These are phyloP conservation scores for Stachybotrys echinatus DNA, from an alignment of 2,329 filamentous ascomycete species.

Conservation along the genomic window DNA sequence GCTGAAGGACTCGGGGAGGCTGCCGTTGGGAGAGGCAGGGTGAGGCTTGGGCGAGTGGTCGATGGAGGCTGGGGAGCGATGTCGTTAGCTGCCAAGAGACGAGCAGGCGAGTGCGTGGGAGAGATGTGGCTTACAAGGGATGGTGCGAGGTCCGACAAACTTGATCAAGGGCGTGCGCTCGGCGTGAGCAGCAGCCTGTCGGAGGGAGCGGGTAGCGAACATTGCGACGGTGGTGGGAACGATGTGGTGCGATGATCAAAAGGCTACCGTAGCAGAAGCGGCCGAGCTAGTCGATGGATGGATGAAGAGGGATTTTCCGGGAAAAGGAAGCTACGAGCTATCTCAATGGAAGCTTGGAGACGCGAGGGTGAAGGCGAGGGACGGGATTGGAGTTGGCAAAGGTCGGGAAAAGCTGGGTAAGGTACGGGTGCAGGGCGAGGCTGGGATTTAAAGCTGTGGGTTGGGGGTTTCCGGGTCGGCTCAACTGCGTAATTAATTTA, in stretches of 20 bases:
- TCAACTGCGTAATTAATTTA: too few relatives aligned
- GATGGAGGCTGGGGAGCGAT: constrained; percentile 48
- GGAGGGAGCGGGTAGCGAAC: constrained; percentile 51
- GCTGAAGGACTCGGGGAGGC: constrained; percentile 52
- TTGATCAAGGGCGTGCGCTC: constrained; percentile 58
- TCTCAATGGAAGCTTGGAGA: not conserved
- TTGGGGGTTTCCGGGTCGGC: not conserved
- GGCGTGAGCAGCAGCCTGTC: constrained; percentile 53
- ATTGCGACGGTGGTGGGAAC: constrained; percentile 27
- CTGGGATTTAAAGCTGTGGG: not conserved
- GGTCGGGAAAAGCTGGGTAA: constrained; percentile 3
- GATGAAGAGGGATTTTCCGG: not conserved
- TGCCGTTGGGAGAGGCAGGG: constrained; percentile 62
- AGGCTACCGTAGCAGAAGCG: constrained; percentile 2
- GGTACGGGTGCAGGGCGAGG: too few relatives aligned
- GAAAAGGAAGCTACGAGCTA: not conserved
- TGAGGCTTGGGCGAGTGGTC: constrained; percentile 71
- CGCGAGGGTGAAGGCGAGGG: not conserved
- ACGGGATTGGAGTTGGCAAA: not conserved
- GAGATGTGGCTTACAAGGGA: constrained; percentile 43
- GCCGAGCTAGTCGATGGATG: constrained; percentile 8
- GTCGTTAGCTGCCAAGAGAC: constrained; percentile 10
- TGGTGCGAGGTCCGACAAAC: constrained; percentile 55
- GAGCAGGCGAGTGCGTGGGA: not conserved
- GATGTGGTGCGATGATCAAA: constrained; percentile 3